Evolutionary conservation across 768 basidiomycete species (phyloP), one percentile per base, ranked within the genome.

Genomic region (Rhizopogon sp.): DNA sequence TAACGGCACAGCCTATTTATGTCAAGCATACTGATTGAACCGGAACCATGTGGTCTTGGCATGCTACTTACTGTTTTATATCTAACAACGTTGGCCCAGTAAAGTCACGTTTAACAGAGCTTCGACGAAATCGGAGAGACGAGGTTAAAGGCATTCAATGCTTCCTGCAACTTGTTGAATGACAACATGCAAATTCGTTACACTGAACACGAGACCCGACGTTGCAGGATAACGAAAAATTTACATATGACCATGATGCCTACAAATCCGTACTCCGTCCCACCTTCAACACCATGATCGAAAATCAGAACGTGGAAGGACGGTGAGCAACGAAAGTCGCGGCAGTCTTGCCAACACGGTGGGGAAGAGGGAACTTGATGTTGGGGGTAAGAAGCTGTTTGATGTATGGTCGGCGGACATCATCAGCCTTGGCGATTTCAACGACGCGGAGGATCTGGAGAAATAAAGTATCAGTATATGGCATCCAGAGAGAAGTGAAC

Each of bases 331-430:
- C 82, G 70, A 95, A 95, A 55, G 85, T 91, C 62, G 86, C 85
- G 63, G 83, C 87, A 58, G 76, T 70, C 79, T 93, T 93, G 59
- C 76, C 60, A 56, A 94, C 83, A 53, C 97, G 89, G 73, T 91
- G 90, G 58, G 96, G 93, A 49, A 98, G 87, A 59, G 96, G 96
- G 93, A 98, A 99, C 74, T 87, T 94, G 81, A 98, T 90, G 58
- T 80, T 77, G 57, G 94, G 94, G 53, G 77, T 78, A 64, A 98
- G 78, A 65, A 98, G 85, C 74, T 99, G 97, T 78, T 88, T 94
- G 83, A 98, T 98, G 82, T 98, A 96, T 16, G 97, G 90, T 64
- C 97, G 88, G 75, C 94, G 91, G 61, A 98, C 73, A 67, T 98
- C 95, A 28, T 84, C 89, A 40, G 82, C 74, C 81, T 97, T 97